Percentiles rank a stretch among this genome's conserved stretches.
Conservation (phyloP, 768 basidiomycete genomes). For the Kwoniella bestiolae region DNA sequence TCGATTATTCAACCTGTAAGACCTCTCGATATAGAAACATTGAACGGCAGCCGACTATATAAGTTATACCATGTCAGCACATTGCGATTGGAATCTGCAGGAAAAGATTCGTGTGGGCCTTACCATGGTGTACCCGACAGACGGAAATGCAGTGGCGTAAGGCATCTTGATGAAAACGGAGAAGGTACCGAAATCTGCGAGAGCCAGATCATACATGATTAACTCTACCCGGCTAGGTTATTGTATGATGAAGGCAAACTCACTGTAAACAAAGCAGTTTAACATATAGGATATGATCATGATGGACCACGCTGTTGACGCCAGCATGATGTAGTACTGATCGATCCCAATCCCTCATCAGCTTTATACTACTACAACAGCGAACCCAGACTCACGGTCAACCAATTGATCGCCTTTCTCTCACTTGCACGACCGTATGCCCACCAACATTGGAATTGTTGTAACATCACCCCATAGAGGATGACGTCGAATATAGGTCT, state of each 20-base stretch:
- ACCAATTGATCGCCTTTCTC: not conserved
- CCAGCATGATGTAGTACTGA: no score
- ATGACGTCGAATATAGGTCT: not conserved
- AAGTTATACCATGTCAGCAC: no score
- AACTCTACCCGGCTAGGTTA: no score
- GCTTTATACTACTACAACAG: not conserved
- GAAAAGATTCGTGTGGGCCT: not conserved
- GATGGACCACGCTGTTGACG: not conserved
- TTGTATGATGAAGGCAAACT: no score
- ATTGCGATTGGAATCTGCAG: no score
- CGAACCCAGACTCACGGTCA: slow-evolving; percentile 5
- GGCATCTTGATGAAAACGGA: slow-evolving; percentile 3
- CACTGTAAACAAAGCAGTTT: not conserved
- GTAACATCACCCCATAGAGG: slow-evolving; percentile 3
- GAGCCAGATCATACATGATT: no score
- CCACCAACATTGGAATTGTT: slow-evolving; percentile 13
- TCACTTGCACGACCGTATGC: not conserved
- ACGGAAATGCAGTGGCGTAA: slow-evolving; percentile 3
- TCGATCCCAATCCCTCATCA: no score
- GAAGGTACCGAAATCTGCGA: slow-evolving; percentile 6
- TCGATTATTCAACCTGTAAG: slow-evolving; percentile 5
- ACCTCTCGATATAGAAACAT: slow-evolving; percentile 6
- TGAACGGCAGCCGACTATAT: not conserved
- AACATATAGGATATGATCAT: not conserved
- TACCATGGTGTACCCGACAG: slow-evolving; percentile 1